phyloP scores from a whole-genome alignment of 2,329 filamentous ascomycete genomes.

The Xylariomycetidae sp. region DNA sequence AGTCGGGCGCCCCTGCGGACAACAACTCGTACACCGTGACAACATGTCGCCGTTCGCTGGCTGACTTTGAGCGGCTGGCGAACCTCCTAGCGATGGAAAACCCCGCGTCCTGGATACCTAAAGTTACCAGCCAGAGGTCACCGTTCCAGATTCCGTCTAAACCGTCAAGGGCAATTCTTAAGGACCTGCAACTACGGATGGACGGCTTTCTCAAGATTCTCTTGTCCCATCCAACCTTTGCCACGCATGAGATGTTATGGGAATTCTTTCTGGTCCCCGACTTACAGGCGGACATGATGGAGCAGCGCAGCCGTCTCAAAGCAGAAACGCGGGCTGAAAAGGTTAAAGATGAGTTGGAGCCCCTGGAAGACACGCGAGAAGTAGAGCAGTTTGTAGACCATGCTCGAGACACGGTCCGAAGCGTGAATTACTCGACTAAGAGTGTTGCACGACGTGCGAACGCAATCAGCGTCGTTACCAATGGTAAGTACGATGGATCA shows the following conservation, averaged over 20 bases:
- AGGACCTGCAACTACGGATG: constrained; percentile 80
- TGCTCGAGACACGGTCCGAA: constrained; percentile 82
- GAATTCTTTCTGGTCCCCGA: constrained; percentile 98
- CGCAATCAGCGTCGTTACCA: constrained; percentile 59
- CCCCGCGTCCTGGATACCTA: constrained; percentile 91
- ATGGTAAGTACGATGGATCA: constrained; percentile 48
- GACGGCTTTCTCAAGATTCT: constrained; percentile 87
- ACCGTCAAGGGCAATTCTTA: constrained; percentile 79
- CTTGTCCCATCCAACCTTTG: constrained; percentile 83
- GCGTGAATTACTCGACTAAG: constrained; percentile 77
- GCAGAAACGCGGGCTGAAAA: constrained; percentile 77
- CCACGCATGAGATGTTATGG: constrained; percentile 96
- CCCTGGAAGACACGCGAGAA: constrained; percentile 76
- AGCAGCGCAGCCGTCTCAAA: constrained; percentile 81
- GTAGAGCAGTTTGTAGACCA: constrained; percentile 92
- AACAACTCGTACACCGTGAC: constrained; percentile 87
- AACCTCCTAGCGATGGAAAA: constrained; percentile 82
- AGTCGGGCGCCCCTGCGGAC: constrained; percentile 83
- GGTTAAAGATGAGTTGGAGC: constrained; percentile 83
- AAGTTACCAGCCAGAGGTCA: constrained; percentile 70
- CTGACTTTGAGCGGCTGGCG: constrained; percentile 87
- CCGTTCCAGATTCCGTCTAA: constrained; percentile 92
- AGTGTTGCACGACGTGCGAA: constrained; percentile 78
- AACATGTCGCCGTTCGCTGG: constrained; percentile 80
- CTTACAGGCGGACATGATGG: constrained; percentile 84